Evolutionary conservation across 2,329 filamentous ascomycete species (phyloP), one percentile per base, ranked within the genome.

Genomic region (Penicillium freii): DNA sequence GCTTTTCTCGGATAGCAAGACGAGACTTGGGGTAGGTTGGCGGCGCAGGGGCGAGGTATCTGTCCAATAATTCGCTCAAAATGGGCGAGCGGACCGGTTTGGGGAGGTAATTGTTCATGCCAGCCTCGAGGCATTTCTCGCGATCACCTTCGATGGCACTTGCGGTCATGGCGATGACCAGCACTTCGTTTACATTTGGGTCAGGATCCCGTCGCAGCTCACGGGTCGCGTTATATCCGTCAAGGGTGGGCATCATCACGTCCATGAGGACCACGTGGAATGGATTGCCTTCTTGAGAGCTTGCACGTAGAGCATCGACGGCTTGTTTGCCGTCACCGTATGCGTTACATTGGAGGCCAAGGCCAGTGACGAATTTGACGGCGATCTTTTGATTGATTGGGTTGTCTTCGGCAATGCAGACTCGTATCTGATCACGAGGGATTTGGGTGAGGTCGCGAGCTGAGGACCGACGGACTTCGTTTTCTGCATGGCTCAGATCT

Each of bases 81-180:
- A 95, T 87, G 46, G 92, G 89, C 4, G 90, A 91, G 59, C 92
- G 84, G n/a, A 97, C 93, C 1, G 93, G 93, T 72, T 97, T 97
- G 17, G 93, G 92, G 1, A 97, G 84, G 68, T 97, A 97, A 69
- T 97, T 94, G 73, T 97, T 96, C 93, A 97, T 97, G 44, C 93
- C 93, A 1, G 91, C 91, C 49, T 92, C 91, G n/a, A 97, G 79
- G 66, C 93, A 97, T 76, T 96, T 97, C 72, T 97, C 93, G 47
- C 92, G 83, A 71, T 97, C 93, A 19, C 93, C 93, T 71, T 94
- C 90, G 60, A 97, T 97, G 3, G 93, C 93, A 27, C 88, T 92
- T 1, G 93, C 93, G 1, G 93, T 97, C 93, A 97, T 97, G 54
- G 93, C 93, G 66, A 97, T 97, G 48, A 97, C 90, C n/a, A 97